Evolutionary conservation across 352 stramenopile species (phyloP).

Genomic region (Pythium dissimile): DNA sequence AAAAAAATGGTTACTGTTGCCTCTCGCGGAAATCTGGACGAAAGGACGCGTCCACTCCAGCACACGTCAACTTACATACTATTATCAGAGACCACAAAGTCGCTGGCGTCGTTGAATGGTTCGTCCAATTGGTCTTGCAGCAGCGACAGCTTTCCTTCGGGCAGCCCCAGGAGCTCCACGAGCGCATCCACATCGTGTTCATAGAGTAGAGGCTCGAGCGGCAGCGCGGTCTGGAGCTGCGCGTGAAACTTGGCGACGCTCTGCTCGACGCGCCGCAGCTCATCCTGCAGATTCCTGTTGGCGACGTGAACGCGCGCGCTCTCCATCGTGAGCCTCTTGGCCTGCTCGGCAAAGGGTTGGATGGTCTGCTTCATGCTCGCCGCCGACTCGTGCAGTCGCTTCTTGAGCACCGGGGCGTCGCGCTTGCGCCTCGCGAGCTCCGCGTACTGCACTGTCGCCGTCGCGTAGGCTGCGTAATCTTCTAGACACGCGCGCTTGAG

Average conservation of each 20-base stretch:
- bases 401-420: slow-evolving; percentile 30
- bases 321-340: slow-evolving; percentile 52
- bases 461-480: slow-evolving; percentile 35
- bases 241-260: slow-evolving; percentile 40
- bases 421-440: slow-evolving; percentile 34
- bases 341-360: slow-evolving; percentile 57
- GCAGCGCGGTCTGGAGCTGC: slow-evolving; percentile 37
- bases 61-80: no score
- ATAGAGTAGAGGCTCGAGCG: slow-evolving; percentile 51
- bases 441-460: slow-evolving; percentile 31
- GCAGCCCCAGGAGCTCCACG: background rate
- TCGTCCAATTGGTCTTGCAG: background rate
- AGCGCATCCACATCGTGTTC: slow-evolving; percentile 37
- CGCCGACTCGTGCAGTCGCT: slow-evolving; percentile 17
- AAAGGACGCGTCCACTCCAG: no score
- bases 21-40: background rate
- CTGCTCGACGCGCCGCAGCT: slow-evolving; percentile 35
- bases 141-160: background rate
- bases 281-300: slow-evolving; percentile 54
- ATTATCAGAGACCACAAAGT: no score
- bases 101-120: no score
- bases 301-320: slow-evolving; percentile 41
- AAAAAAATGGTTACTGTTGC: no score
- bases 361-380: slow-evolving; percentile 49
- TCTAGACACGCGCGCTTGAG: slow-evolving; percentile 42